Conservation (phyloP, 2,329 filamentous ascomycete genomes). For the Ascochyta rabiei region DNA sequence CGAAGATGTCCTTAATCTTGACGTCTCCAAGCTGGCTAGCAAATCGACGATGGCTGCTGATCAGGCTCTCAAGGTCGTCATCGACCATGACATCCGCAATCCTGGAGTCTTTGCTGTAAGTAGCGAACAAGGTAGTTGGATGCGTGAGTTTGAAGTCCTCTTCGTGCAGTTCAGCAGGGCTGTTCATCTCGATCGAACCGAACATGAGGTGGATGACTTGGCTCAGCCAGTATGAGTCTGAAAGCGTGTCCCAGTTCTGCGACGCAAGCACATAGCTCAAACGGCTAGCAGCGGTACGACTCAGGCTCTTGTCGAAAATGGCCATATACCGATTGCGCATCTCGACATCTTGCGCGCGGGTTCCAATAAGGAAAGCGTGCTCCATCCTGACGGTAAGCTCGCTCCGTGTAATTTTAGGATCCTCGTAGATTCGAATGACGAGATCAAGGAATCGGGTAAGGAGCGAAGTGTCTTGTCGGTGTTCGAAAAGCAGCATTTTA, state of each 20-base stretch:
- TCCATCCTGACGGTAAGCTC: slow-evolving; percentile 97
- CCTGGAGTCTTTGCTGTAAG: slow-evolving; percentile 72
- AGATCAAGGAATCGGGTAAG: slow-evolving; percentile 93
- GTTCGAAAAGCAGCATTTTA: slow-evolving; percentile 97
- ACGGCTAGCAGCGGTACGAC: slow-evolving; percentile 87
- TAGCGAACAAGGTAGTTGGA: slow-evolving; percentile 73
- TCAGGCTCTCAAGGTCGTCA: slow-evolving; percentile 79
- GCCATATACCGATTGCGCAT: slow-evolving; percentile 97
- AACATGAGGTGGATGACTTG: slow-evolving; percentile 94
- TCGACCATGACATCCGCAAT: slow-evolving; percentile 74
- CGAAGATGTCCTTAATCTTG: slow-evolving; percentile 84
- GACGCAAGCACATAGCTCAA: slow-evolving; percentile 86
- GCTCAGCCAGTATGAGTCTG: slow-evolving; percentile 94
- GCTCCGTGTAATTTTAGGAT: slow-evolving; percentile 91
- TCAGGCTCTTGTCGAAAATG: slow-evolving; percentile 93
- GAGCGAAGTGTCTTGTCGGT: slow-evolving; percentile 79
- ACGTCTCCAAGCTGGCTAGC: slow-evolving; percentile 82
- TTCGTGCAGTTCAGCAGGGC: slow-evolving; percentile 74
- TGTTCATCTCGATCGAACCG: slow-evolving; percentile 85
- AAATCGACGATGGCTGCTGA: slow-evolving; percentile 82
- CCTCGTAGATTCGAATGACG: slow-evolving; percentile 97
- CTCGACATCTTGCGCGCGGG: slow-evolving; percentile 88
- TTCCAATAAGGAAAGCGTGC: slow-evolving; percentile 96
- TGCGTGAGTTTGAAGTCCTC: slow-evolving; percentile 85
- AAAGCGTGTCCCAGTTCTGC: slow-evolving; percentile 96